Evolutionary conservation across 768 basidiomycete species (phyloP), one percentile per base, ranked within the genome.

Genomic region (Leccinellum luteum): DNA sequence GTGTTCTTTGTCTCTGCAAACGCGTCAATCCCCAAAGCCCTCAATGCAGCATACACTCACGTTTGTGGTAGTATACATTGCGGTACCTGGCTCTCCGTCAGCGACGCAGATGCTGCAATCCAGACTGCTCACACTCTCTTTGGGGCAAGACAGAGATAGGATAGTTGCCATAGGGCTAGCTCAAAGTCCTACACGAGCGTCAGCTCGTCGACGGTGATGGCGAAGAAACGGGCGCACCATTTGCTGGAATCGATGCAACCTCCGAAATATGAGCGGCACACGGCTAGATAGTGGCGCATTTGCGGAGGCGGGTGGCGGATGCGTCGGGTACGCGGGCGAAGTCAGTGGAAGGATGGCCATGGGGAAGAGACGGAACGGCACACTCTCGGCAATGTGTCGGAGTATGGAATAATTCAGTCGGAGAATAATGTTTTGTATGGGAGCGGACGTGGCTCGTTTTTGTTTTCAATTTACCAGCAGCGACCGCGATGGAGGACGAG

Each of bases 21-120:
- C 44, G 21, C 35, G 62, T 38, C 34, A 47, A n/a, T 31, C 58
- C 17, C 31, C 4, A 9, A 21, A 3, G n/a, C 38, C 3, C 0
- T 17, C 10, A 10, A 45, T 44, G 41, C 50, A 6, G 51, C 3
- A 0, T 30, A 44, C 51, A 74, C 87, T 67, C 69, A 95, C 95
- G 92, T 75, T 95, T 95, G 75, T 97, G 95, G 69, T 95, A 97
- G 71, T 98, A 98, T 7, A 97, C 95, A 74, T 98, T 96, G 51
- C 94, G 87, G 73, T 97, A 94, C 17, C 91, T 93, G 65, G 9
- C 10, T 28, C 47, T 19, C 21, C 50, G 63, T 68, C 61, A 74
- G 55, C 43, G 32, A 32, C 48, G 31, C 23, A 38, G 1, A 49
- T 6, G 50, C 17, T 4, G 27, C 15, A 17, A 48, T 13, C 0